Evolutionary conservation across 164 flowering plant species (phyloP).

Genomic region (Platanus orientalis): DNA sequence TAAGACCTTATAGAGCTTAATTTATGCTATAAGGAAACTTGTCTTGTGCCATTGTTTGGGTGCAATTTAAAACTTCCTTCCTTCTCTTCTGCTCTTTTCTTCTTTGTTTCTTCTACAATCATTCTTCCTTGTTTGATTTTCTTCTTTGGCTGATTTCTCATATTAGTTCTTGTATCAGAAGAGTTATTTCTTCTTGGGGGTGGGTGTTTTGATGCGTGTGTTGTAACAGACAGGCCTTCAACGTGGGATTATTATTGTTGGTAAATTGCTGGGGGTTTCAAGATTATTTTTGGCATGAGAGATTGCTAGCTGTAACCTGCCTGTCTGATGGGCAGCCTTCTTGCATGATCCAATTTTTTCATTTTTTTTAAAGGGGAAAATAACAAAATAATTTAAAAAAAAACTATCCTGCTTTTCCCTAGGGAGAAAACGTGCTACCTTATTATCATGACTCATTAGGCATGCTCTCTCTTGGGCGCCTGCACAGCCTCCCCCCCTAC

Average conservation of each 20-base stretch:
- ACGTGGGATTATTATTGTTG: slow-evolving; percentile 46
- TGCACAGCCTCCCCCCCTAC: slow-evolving; percentile 14
- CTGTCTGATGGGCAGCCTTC: slow-evolving; percentile 78
- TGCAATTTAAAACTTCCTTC: too few species aligned
- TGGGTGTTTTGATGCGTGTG: too few species aligned
- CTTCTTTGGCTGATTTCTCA: too few species aligned
- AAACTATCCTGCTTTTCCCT: slow-evolving; percentile 24
- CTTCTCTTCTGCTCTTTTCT: too few species aligned
- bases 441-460: slow-evolving; percentile 48
- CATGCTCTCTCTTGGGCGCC: slow-evolving; percentile 38
- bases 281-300: slow-evolving; percentile 41
- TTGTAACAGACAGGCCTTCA: slow-evolving; percentile 25
- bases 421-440: slow-evolving; percentile 67
- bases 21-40: too few species aligned
- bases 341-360: slow-evolving; percentile 87
- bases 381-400: neutral
- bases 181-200: slow-evolving; percentile 1
- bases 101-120: too few species aligned
- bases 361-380: slow-evolving; percentile 1
- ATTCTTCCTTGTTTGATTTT: too few species aligned
- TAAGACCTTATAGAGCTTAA: too few species aligned
- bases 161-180: too few species aligned
- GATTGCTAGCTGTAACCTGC: slow-evolving; percentile 70
- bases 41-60: too few species aligned
- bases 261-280: slow-evolving; percentile 26